These are phyloP conservation scores for Jackrogersella minutella DNA, from an alignment of 495 filamentous ascomycete genomes.

Conservation along the genomic window DNA sequence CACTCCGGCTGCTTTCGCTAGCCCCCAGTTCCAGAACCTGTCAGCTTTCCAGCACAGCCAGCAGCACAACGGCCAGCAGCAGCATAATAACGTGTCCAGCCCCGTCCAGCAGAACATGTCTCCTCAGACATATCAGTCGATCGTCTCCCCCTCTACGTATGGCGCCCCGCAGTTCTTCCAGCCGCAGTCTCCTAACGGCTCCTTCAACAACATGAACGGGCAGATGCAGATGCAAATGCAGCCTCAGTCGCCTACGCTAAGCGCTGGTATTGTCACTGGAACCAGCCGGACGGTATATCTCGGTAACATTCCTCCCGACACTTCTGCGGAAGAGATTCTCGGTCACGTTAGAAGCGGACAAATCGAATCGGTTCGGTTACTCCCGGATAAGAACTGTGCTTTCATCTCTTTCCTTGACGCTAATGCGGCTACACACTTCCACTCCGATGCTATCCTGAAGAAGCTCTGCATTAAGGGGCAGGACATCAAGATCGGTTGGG, in stretches of 20 bases:
- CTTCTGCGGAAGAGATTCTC: constrained; percentile 96
- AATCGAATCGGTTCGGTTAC: constrained; percentile 94
- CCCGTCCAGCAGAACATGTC: constrained; percentile 65
- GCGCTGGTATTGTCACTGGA: constrained; percentile 81
- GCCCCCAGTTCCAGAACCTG: constrained; percentile 88
- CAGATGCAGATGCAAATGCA: constrained; percentile 61
- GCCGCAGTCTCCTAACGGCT: constrained; percentile 86
- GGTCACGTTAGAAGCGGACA: constrained; percentile 97
- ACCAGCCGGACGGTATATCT: constrained; percentile 97
- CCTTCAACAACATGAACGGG: constrained; percentile 70
- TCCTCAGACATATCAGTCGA: constrained; percentile 76
- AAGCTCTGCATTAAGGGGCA: constrained; percentile 97
- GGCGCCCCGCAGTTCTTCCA: constrained; percentile 77
- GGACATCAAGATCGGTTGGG: constrained; percentile 99
- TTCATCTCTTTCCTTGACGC: constrained; percentile 99
- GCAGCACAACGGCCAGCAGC: constrained; percentile 67
- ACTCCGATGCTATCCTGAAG: constrained; percentile 99
- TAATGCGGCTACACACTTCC: constrained; percentile 96
- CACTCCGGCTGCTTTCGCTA: constrained; percentile 86
- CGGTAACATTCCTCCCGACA: constrained; percentile 97
- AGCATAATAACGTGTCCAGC: constrained; percentile 57
- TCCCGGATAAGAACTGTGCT: constrained; percentile 99
- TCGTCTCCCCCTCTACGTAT: constrained; percentile 79
- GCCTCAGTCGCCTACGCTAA: constrained; percentile 72
- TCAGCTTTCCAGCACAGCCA: constrained; percentile 76